Evolutionary conservation across 2,329 filamentous ascomycete species (phyloP).

Genomic region (Drechslerella coelobrocha): DNA sequence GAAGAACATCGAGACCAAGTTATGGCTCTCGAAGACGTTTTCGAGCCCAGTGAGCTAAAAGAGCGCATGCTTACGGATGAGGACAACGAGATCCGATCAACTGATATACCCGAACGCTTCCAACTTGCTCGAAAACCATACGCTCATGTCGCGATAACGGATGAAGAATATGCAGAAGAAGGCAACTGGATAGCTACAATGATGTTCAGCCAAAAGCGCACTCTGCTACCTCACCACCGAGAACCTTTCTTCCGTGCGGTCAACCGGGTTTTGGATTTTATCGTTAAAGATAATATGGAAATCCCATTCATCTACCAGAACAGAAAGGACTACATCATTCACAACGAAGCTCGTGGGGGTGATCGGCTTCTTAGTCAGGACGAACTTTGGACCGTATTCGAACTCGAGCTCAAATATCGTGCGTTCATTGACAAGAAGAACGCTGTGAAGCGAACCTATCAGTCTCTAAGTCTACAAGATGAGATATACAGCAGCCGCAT

Average conservation of each 20-base stretch:
- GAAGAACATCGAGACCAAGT: slow-evolving; percentile 78
- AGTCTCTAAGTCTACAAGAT: slow-evolving; percentile 75
- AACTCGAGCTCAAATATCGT: slow-evolving; percentile 92
- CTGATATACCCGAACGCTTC: slow-evolving; percentile 91
- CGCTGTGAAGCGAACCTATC: slow-evolving; percentile 77
- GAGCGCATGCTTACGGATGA: slow-evolving; percentile 96
- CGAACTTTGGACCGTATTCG: slow-evolving; percentile 92
- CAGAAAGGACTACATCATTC: slow-evolving; percentile 95
- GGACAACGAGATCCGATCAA: slow-evolving; percentile 86
- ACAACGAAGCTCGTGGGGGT: slow-evolving; percentile 69
- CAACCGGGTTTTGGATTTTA: slow-evolving; percentile 90
- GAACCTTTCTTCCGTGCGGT: slow-evolving; percentile 86
- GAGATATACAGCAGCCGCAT: slow-evolving; percentile 81
- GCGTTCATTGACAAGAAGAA: slow-evolving; percentile 92
- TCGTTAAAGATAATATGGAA: slow-evolving; percentile 92
- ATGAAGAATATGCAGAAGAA: slow-evolving; percentile 89
- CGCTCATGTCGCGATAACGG: slow-evolving; percentile 77
- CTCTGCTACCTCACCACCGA: slow-evolving; percentile 71
- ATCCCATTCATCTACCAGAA: slow-evolving; percentile 98
- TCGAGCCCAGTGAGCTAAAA: slow-evolving; percentile 91
- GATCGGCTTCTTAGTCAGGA: slow-evolving; percentile 89
- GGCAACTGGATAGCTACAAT: slow-evolving; percentile 82
- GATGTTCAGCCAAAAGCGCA: slow-evolving; percentile 81
- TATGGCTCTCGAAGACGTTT: slow-evolving; percentile 94
- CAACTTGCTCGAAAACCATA: slow-evolving; percentile 90